Base-by-base conservation (phyloP, 495 filamentous ascomycete genomes). In the Penicillium coprophilum region DNA sequence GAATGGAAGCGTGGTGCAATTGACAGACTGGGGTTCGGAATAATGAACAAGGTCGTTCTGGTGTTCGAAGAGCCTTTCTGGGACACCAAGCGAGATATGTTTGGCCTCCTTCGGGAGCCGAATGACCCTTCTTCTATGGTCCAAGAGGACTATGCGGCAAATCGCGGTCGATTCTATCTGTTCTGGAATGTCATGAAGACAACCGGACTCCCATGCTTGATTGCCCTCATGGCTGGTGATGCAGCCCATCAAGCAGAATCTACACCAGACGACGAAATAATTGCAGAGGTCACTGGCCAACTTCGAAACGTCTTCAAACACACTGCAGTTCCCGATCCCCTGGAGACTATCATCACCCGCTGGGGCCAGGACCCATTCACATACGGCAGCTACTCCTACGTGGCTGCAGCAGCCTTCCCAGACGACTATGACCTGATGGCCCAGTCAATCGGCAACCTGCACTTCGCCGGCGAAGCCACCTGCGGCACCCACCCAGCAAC, bases 391-490 rank as follows among this genome's bases (percentile, higher is more conserved):
- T 99, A 97, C 71, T 97, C 95, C 3, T 99, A 90, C 62, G 89
- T 96, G 1, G 92, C 89, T 6, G 83, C 90, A 4, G 75, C 84
- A 36, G 87, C 95, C 63, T 82, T 82, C 21, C 85, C 89, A 2
- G 90, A 90, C 41, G 94, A 99, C 70, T 97, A 97, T 70, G 90
- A 97, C 66, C 74, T 84, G 19, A 96, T 97, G 90, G 92, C 94
- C n/a, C 75, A 81, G 59, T 74, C 86, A 2, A 76, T 96, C 45
- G 91, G 90, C 36, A 96, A 94, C 56, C 76, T 99, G 17, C 92
- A 93, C 76, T 99, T 99, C 72, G 94, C 95, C 4, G 94, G 94
- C 23, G 94, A 99, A 73, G 93, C 94, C 38, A 97, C 94, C 4
- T 96, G 88, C 69, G 91, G 90, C 45, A 95, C 91, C 3, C 92